Evolutionary conservation across 1,139 yeast species (phyloP).

Genomic region (Geotrichum histeridarum): DNA sequence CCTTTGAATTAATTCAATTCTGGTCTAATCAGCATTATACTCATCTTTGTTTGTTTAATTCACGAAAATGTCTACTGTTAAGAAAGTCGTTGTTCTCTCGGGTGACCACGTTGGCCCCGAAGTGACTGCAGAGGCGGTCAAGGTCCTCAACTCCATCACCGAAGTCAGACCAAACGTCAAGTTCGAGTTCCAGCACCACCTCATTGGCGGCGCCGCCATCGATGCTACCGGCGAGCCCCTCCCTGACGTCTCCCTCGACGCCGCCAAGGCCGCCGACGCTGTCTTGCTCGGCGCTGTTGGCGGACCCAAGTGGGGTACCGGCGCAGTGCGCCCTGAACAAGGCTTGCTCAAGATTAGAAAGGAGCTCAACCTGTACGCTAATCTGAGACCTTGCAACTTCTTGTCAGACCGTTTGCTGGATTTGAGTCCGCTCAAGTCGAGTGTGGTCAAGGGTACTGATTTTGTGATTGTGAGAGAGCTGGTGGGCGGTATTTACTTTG

Average conservation of each 20-base stretch:
- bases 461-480: conserved; percentile 91
- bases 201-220: conserved; percentile 97
- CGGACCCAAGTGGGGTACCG: conserved; percentile 98
- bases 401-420: conserved; percentile 81
- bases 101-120: conserved; percentile 98
- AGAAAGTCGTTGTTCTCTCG: conserved; percentile 79
- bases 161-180: conserved; percentile 54
- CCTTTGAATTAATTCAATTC: too few relatives aligned
- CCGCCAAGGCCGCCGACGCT: conserved; percentile 88
- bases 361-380: conserved; percentile 89
- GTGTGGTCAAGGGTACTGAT: conserved; percentile 82
- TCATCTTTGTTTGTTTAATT: too few relatives aligned
- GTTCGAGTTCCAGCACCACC: conserved; percentile 73
- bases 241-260: conserved; percentile 78
- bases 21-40: too few relatives aligned
- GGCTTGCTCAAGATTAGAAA: conserved; percentile 90
- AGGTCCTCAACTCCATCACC: conserved; percentile 76
- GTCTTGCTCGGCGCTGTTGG: conserved; percentile 96
- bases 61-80: conserved; percentile 32
- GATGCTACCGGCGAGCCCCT: conserved; percentile 93
- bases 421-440: conserved; percentile 79
- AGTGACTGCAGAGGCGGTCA: conserved; percentile 82
- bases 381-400: conserved; percentile 93
- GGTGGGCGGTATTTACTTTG: conserved; percentile 97
- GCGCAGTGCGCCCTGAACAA: conserved; percentile 88